A percentile compares a stretch with the other conserved stretches of the same genome.
phyloP scores from a whole-genome alignment of 257 asterid genomes.

The Avicennia marina region DNA sequence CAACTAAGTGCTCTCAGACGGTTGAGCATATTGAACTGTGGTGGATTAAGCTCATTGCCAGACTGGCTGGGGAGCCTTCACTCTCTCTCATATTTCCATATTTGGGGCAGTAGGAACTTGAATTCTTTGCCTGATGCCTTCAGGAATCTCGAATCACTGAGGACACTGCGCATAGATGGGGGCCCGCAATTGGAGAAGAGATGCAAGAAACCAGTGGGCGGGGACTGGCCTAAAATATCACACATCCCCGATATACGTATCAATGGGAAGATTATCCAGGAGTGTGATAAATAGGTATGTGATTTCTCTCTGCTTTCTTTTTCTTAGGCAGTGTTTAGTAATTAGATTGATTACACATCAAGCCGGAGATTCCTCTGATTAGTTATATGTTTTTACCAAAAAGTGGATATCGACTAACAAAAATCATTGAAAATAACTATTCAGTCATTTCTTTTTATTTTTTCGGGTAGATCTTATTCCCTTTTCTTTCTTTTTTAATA shows the following conservation, averaged over 20 bases:
- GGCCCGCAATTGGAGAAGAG: neutral
- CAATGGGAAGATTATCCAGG: too few species aligned
- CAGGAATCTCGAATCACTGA: slow-evolving; percentile 5
- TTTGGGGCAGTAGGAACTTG: neutral
- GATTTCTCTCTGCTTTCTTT: too few species aligned
- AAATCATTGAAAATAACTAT: too few species aligned
- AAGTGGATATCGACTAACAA: too few species aligned
- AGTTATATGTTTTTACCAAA: too few species aligned
- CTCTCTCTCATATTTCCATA: neutral
- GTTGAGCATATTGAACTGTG: neutral
- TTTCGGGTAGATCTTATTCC: too few species aligned
- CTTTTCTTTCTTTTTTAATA: too few species aligned
- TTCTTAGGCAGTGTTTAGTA: too few species aligned
- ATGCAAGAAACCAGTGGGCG: slow-evolving; percentile 12
- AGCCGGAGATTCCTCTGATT: too few species aligned
- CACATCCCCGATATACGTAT: slow-evolving; percentile 8
- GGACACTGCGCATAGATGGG: neutral
- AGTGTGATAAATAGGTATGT: too few species aligned
- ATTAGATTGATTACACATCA: too few species aligned
- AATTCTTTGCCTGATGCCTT: slow-evolving; percentile 12
- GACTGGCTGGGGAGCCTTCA: slow-evolving; percentile 16
- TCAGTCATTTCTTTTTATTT: too few species aligned
- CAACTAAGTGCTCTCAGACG: neutral
- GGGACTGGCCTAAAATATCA: slow-evolving; percentile 9
- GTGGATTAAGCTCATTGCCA: slow-evolving; percentile 1